Base-by-base conservation (phyloP, 1,139 yeast species). In the Candida sanyaensis region DNA sequence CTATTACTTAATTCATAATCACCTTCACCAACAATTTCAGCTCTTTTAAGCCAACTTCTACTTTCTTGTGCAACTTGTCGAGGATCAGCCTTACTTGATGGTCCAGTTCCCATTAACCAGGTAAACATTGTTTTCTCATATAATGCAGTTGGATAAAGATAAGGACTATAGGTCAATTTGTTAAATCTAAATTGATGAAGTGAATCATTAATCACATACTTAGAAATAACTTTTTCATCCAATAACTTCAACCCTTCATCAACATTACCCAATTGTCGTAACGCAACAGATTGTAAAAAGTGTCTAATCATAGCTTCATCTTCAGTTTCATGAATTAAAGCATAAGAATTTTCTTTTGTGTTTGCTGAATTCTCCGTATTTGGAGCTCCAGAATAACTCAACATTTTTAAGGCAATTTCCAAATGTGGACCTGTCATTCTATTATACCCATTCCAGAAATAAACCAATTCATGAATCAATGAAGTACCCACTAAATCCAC, bases 1-100 rank as follows among this genome's bases (percentile, higher is more conserved):
- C 98, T 78, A 21, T 96, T 88, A 66, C 97, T 90, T 61, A 92
- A 77, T 64, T 92, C 98, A 65, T 90, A 92, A 66, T 92, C 98
- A 43, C 89, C 96, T 31, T 79, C 82, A 26, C 92, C 86, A 61
- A 88, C 91, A 40, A 71, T 69, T 53, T 83, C 85, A 0, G 96
- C 92, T 57, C 83, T 79, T 48, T 75, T 78, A 50, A 93, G 69
- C 91, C 96, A 91, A 36, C 76, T 77, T 59, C 78, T 79, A 43
- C 88, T 78, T 48, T 84, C 88, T 11, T 48, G 40, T 5, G 63
- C 65, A 0, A 65, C 64, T 23, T 53, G 50, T 21, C 48, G 49
- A 10, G 61, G 56, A 45, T 68, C 60, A 11, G 58, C 50, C 1
- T 53, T 51, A 2, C 56, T 52, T 5, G 56, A 50, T 7, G 72